These are phyloP conservation scores for Prunus yedoensis DNA, from an alignment of 331 rosid genomes.

Conservation along the genomic window DNA sequence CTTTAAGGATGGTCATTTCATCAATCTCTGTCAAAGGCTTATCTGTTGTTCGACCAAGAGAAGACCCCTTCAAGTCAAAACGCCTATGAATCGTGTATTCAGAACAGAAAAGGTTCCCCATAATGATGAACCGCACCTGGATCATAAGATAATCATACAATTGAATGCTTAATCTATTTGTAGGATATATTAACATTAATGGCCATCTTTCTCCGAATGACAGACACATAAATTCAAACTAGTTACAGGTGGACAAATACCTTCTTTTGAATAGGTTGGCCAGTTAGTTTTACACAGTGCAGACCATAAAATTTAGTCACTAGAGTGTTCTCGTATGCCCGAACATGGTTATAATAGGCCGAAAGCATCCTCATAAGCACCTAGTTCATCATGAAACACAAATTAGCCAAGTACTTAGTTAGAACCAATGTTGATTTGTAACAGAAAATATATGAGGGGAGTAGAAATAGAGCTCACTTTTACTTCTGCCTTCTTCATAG, in stretches of 20 bases:
- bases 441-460: not conserved
- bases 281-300: constrained; percentile 74
- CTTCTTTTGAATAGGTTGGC: constrained; percentile 77
- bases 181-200: no score
- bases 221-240: not conserved
- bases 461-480: constrained; percentile 53
- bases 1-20: constrained; percentile 78
- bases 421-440: not conserved
- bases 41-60: constrained; percentile 71
- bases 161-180: no score
- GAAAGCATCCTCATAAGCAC: constrained; percentile 77
- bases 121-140: constrained; percentile 80
- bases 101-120: constrained; percentile 78
- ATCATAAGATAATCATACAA: constrained; percentile 7
- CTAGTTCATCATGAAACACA: constrained; percentile 29
- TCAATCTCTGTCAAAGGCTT: constrained; percentile 65
- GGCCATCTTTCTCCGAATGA: not conserved
- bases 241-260: constrained; percentile 26
- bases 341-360: constrained; percentile 70
- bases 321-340: constrained; percentile 58
- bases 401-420: not conserved
- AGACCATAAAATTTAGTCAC: constrained; percentile 79
- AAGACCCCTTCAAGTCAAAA: constrained; percentile 80
- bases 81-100: constrained; percentile 62
- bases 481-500: constrained; percentile 74